Base-by-base conservation (phyloP, 257 asterid genomes). In the Datura wrightii region DNA sequence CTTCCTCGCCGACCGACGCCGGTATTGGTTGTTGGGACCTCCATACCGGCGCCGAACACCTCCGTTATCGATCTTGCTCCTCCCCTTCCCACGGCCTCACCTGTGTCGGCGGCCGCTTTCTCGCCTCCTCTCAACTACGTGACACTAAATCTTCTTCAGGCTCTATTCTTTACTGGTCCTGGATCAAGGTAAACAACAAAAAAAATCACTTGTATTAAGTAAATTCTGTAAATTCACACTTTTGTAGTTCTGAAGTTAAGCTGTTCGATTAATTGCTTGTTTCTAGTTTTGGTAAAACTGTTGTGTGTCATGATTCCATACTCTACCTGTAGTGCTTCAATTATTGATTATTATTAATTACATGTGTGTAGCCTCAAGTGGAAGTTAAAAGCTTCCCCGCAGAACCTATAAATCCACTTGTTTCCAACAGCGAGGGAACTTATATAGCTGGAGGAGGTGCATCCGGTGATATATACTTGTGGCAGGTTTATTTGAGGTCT, bases 21-120 rank as follows among this genome's bases (percentile, higher is more conserved):
- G 99, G 98, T 79, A 89, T 96, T 84, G 91, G 98, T 84, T 93
- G 98, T 85, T 94, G 98, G 98, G 97, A 96, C 91, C 92, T 94
- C 74, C 95, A 83, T 62, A 86, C 96, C 9, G 99, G 98, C 4
- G 88, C 91, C 55, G 97, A 96, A 90, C 85, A 85, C 82, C 90
- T 88, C 90, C 94, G 97, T 55, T 89, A 87, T 84, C 93, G 90
- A 53, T 81, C 93, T 7, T 93, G 98, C 91, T 91, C 98, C 65
- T 90, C 98, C 70, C 88, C 98, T n/a, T 83, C 92, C 5, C 95
- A 92, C 74, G 99, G 98, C 69, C 94, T 96, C 16, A 80, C 89
- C 88, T 85, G 92, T 50, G 87, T 94, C 63, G 97, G 90, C 66
- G 97, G 97, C 86, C 91, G 93, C 84, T 93, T 93, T 83, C 86